These are phyloP conservation scores for Penicillium sp. DNA, from an alignment of 2,329 filamentous ascomycete genomes.

Conservation along the genomic window DNA sequence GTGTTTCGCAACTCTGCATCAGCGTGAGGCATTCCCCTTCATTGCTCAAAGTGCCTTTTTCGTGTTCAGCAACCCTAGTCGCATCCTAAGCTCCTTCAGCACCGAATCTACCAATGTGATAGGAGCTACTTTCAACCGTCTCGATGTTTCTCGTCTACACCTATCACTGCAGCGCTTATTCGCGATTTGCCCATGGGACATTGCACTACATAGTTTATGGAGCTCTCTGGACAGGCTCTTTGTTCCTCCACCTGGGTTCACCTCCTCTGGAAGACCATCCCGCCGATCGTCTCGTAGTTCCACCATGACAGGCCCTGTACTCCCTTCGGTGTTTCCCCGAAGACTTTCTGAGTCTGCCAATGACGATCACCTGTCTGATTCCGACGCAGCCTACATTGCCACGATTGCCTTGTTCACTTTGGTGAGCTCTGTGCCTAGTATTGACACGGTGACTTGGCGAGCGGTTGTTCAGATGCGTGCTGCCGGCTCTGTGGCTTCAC, in stretches of 20 bases:
- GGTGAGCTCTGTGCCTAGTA: slow-evolving; percentile 37
- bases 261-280: slow-evolving; percentile 29
- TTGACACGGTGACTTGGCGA: slow-evolving; percentile 40
- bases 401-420: slow-evolving; percentile 41
- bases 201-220: slow-evolving; percentile 45
- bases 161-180: slow-evolving; percentile 37
- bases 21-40: slow-evolving; percentile 42
- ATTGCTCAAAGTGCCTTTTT: slow-evolving; percentile 48
- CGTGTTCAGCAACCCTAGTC: slow-evolving; percentile 41
- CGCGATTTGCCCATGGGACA: slow-evolving; percentile 42
- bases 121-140: slow-evolving; percentile 3
- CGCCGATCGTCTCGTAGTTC: slow-evolving; percentile 35
- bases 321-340: slow-evolving; percentile 25
- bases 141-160: slow-evolving; percentile 35
- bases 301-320: slow-evolving; percentile 18
- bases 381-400: slow-evolving; percentile 41
- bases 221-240: slow-evolving; percentile 41
- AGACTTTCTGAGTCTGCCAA: slow-evolving; percentile 28
- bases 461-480: slow-evolving; percentile 45
- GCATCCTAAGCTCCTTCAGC: slow-evolving; percentile 45
- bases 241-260: slow-evolving; percentile 39
- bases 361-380: slow-evolving; percentile 39
- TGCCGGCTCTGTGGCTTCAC: slow-evolving; percentile 40
- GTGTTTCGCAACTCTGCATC: slow-evolving; percentile 38
- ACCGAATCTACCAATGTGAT: slow-evolving; percentile 11